Base-by-base conservation (phyloP, 2,329 filamentous ascomycete species). In the Trichoderma endophyticum region DNA sequence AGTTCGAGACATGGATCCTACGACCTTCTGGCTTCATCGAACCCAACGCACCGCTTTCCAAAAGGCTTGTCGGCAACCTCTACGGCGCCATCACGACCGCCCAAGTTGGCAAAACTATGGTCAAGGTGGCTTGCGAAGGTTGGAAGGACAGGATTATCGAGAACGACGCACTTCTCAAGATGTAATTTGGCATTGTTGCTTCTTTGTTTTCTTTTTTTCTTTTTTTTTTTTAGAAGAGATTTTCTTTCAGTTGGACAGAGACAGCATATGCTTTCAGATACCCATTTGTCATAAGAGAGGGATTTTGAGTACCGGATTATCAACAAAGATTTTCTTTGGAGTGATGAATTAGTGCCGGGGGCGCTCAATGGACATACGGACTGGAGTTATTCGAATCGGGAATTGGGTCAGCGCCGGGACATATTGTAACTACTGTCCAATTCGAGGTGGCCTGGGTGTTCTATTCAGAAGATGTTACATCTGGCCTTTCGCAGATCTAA, bases 91-190 rank as follows among this genome's bases (percentile, higher is more conserved):
- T 84, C n/a, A 78, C 76, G 3, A 77, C 81, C 11, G 72, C 79
- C 5, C 79, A 81, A 18, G 73, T 84, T 24, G 83, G 79, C 1
- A 80, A 74, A 70, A 80, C 78, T 1, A 79, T 83, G 78, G 74
- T 83, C 18, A 78, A 75, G 70, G 76, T 85, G 12, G 78, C 78
- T 0, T 72, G 80, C 14, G 79, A 84, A 7, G 83, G 83, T 0
- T 78, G 77, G 71, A 78, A 80, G 60, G 79, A 80, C 9, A 74
- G 78, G 28, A 77, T 83, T 12, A 70, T 83, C 8, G 81, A 82
- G 70, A 81, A 80, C 5, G 77, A 80, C 24, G 75, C 75, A 3
- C 74, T 81, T 59, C 70, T 79, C 28, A 80, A 78, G 71, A 77
- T 81, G 75, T 79, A 66, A 73, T 18, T 18, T 21, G 54, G 68